Evolutionary conservation across 306 rosid species (phyloP).

Genomic region (Herpetospermum pedunculosum): DNA sequence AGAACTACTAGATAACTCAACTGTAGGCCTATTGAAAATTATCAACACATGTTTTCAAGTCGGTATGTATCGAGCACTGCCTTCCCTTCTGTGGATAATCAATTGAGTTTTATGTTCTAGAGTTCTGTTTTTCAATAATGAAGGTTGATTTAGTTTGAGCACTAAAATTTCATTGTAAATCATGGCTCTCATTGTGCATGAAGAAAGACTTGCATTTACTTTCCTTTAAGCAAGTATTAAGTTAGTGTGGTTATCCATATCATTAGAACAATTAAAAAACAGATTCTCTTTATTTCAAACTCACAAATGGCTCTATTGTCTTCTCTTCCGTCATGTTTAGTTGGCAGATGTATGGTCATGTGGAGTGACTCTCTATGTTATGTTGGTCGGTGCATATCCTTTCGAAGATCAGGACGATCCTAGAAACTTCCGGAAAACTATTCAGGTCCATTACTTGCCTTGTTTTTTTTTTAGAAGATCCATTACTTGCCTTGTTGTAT

Average conservation of each 20-base stretch:
- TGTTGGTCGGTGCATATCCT: slow-evolving; percentile 8
- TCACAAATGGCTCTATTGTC: neutral
- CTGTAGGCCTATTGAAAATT: neutral
- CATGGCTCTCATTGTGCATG: neutral
- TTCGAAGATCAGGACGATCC: slow-evolving; percentile 9
- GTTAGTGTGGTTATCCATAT: neutral
- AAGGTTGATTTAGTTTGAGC: neutral
- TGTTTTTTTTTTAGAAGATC: too few relatives aligned
- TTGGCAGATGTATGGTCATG: slow-evolving; percentile 7
- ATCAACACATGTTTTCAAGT: neutral
- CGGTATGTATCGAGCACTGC: neutral
- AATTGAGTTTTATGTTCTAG: neutral
- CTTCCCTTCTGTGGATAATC: neutral
- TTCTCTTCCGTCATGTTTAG: neutral
- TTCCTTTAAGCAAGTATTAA: neutral
- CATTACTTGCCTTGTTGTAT: neutral
- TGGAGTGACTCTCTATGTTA: slow-evolving; percentile 7
- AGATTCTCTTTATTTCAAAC: neutral
- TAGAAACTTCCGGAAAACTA: slow-evolving; percentile 5
- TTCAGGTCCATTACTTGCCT: neutral
- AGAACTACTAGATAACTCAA: neutral
- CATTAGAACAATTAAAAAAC: neutral
- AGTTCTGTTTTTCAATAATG: neutral
- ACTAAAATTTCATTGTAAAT: neutral
- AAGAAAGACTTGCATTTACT: neutral